Percentiles rank a stretch among this genome's conserved stretches.
Evolutionary conservation across 2,329 filamentous ascomycete genomes (phyloP).

Genomic region (Ophiosphaerella narmari): DNA sequence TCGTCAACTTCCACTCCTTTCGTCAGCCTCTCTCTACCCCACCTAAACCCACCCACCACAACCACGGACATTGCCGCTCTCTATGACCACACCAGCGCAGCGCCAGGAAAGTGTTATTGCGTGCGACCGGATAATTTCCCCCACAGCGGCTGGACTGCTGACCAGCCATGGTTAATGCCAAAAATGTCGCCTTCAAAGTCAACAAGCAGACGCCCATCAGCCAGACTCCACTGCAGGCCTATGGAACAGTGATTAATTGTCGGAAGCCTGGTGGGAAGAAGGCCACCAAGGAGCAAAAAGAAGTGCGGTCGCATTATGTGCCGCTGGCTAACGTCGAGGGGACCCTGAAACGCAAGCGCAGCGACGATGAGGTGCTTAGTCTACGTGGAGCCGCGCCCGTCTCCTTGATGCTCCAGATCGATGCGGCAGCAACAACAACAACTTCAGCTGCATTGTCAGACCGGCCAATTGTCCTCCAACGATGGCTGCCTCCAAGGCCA

Average conservation of each 20-base stretch:
- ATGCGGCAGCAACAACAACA: constrained; percentile 9
- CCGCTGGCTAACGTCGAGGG: constrained; percentile 35
- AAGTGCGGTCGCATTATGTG: constrained; percentile 37
- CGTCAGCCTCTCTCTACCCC: constrained; percentile 25
- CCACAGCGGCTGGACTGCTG: constrained; percentile 40
- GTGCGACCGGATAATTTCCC: constrained; percentile 20
- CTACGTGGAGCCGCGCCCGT: constrained; percentile 5
- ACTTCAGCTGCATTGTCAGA: constrained; percentile 6
- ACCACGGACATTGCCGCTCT: constrained; percentile 4
- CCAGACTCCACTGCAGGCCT: constrained; percentile 34
- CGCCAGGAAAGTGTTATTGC: constrained; percentile 17
- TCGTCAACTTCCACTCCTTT: constrained; percentile 30
- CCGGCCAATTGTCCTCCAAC: constrained; percentile 22
- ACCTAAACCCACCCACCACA: constrained; percentile 6
- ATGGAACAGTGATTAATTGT: constrained; percentile 42
- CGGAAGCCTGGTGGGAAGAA: constrained; percentile 36
- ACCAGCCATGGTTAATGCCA: constrained; percentile 46
- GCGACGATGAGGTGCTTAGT: constrained; percentile 12
- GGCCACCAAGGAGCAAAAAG: constrained; percentile 24
- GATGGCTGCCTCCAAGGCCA: constrained; percentile 30
- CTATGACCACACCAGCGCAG: constrained; percentile 15
- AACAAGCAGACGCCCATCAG: constrained; percentile 40
- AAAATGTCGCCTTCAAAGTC: constrained; percentile 46
- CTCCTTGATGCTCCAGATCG: constrained; percentile 3
- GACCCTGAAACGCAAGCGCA: constrained; percentile 33